Conservation (phyloP, 805 yeast genomes). For the Sungouiozyma intestinalis region DNA sequence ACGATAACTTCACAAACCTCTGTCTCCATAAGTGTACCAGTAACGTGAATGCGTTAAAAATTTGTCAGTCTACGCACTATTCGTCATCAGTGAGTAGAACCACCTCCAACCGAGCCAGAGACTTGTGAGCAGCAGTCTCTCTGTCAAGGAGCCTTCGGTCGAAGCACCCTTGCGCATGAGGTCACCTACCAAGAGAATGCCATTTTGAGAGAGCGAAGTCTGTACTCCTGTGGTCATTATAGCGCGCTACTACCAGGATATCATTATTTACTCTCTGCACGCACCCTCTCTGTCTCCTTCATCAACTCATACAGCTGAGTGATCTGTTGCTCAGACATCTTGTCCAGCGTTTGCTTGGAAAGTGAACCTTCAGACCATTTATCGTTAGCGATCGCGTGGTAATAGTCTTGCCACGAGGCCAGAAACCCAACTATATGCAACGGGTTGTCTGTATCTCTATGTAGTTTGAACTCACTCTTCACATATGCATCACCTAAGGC, state of each 20-base stretch:
- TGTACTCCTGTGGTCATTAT: too few relatives aligned
- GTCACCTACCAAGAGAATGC: too few relatives aligned
- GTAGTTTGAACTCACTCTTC: constrained; percentile 80
- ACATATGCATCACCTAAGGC: constrained; percentile 85
- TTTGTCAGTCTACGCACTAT: neutral
- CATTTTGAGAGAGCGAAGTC: too few relatives aligned
- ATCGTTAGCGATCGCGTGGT: constrained; percentile 47
- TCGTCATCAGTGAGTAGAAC: neutral
- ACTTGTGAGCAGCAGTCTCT: too few relatives aligned
- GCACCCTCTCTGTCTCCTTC: constrained; percentile 44
- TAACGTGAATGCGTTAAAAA: neutral
- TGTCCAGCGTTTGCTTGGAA: constrained; percentile 55
- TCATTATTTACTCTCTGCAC: neutral
- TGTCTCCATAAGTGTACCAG: too few relatives aligned
- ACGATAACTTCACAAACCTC: too few relatives aligned
- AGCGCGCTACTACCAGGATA: too few relatives aligned
- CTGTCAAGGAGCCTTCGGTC: too few relatives aligned
- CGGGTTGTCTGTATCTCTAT: constrained; percentile 74
- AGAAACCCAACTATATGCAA: constrained; percentile 88
- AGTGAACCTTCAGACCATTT: constrained; percentile 56
- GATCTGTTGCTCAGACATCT: constrained; percentile 85
- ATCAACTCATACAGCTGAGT: constrained; percentile 71
- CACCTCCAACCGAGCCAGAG: too few relatives aligned
- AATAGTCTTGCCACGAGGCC: constrained; percentile 88
- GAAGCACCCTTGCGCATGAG: too few relatives aligned